phyloP scores from a whole-genome alignment of 495 filamentous ascomycete genomes.

The Penicillium macrosclerotiorum region DNA sequence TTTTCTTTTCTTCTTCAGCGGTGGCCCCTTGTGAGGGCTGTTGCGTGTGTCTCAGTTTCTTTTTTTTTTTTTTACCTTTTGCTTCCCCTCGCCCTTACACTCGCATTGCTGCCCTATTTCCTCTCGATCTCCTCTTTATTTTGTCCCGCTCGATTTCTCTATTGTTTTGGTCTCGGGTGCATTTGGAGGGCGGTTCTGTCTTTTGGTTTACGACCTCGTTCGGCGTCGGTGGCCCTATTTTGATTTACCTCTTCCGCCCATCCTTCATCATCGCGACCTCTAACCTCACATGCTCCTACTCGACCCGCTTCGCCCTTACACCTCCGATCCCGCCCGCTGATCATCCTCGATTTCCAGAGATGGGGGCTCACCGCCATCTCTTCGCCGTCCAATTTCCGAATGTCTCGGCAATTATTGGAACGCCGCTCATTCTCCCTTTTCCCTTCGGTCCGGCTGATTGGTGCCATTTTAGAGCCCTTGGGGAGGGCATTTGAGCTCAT shows the following conservation, averaged over 20 bases:
- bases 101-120: no score
- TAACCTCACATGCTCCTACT: neutral
- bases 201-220: conserved; percentile 28
- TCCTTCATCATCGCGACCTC: neutral
- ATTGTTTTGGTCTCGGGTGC: conserved; percentile 27
- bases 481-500: no score
- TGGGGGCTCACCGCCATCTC: no score
- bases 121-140: no score
- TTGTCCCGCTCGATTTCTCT: no score
- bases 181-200: conserved; percentile 31
- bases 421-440: neutral
- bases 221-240: conserved; percentile 26
- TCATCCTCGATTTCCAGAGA: no score
- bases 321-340: neutral
- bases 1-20: conserved; percentile 6
- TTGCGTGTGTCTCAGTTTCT: conserved; percentile 13
- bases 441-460: no score
- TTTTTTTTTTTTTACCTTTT: conserved; percentile 9
- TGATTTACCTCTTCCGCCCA: conserved; percentile 7
- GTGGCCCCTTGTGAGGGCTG: no score
- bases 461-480: no score
- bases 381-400: no score
- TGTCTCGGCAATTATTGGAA: no score
- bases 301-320: neutral
- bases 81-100: no score